Conservation (phyloP, 2,329 filamentous ascomycete genomes). For the Daldinia sp. region DNA sequence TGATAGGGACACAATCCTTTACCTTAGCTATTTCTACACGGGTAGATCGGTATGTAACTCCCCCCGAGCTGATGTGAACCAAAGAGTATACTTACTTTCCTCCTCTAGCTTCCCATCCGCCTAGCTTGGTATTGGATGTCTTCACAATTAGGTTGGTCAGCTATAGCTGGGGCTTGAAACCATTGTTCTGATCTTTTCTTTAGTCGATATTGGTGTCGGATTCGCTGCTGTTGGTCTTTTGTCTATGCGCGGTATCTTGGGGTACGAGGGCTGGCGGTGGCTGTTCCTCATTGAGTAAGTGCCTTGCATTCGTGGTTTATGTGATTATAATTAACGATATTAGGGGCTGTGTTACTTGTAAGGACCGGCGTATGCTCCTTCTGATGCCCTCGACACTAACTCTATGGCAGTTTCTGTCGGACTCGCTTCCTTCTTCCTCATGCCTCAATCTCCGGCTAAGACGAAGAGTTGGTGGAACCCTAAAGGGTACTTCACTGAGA, state of each 20-base stretch:
- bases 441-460: constrained; percentile 71
- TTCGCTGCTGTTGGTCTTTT: constrained; percentile 69
- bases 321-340: constrained; percentile 31
- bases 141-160: constrained; percentile 47
- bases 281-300: constrained; percentile 60
- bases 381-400: constrained; percentile 55
- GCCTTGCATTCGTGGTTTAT: constrained; percentile 1
- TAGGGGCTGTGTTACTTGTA: constrained; percentile 53
- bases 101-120: constrained; percentile 67
- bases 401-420: constrained; percentile 60
- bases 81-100: constrained; percentile 20
- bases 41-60: constrained; percentile 57
- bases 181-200: constrained; percentile 21
- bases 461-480: constrained; percentile 69
- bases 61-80: neutral
- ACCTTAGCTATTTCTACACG: constrained; percentile 78
- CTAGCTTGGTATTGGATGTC: constrained; percentile 76
- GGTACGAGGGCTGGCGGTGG: constrained; percentile 69
- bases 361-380: constrained; percentile 13
- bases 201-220: constrained; percentile 61
- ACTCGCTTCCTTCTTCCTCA: constrained; percentile 65
- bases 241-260: constrained; percentile 64
- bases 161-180: neutral
- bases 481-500: constrained; percentile 72
- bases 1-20: constrained; percentile 62